phyloP scores from a whole-genome alignment of 768 basidiomycete species.

The Boletales sp. region DNA sequence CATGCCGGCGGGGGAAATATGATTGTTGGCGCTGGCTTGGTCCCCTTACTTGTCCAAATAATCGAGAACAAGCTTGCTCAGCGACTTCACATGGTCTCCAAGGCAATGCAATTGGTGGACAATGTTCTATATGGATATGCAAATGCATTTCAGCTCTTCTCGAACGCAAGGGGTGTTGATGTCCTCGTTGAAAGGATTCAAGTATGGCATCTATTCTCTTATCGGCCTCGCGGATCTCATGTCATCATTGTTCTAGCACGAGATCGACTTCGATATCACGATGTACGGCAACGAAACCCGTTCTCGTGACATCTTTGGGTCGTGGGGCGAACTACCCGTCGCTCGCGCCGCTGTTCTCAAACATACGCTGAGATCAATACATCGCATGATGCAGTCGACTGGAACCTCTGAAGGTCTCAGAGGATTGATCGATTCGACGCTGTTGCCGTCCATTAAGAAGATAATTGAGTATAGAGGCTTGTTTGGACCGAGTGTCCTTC shows the following conservation, averaged over 20 bases:
- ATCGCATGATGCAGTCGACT: conserved; percentile 96
- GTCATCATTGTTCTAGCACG: conserved; percentile 42
- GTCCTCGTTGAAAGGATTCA: conserved; percentile 83
- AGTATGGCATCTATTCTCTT: conserved; percentile 42
- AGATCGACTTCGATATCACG: conserved; percentile 63
- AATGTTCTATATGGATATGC: conserved; percentile 87
- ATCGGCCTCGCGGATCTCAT: conserved; percentile 4
- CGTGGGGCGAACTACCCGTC: conserved; percentile 64
- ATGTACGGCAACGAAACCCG: conserved; percentile 46
- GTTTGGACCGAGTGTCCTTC: conserved; percentile 85
- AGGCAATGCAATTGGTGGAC: conserved; percentile 89
- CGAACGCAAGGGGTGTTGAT: conserved; percentile 78
- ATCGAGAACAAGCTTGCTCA: conserved; percentile 72
- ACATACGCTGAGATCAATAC: conserved; percentile 86
- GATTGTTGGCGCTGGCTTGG: conserved; percentile 91
- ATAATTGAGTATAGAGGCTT: conserved; percentile 78
- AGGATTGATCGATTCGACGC: conserved; percentile 86
- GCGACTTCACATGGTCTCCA: conserved; percentile 75
- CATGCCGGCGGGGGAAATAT: conserved; percentile 85
- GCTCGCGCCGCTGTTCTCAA: conserved; percentile 80
- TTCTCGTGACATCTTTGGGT: conserved; percentile 44
- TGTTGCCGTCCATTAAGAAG: conserved; percentile 81
- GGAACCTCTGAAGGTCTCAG: conserved; percentile 93
- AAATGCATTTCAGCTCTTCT: conserved; percentile 86
- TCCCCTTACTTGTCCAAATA: conserved; percentile 85